Base-by-base conservation (phyloP, 2,329 filamentous ascomycete species). In the Tolypocladium tundrense region DNA sequence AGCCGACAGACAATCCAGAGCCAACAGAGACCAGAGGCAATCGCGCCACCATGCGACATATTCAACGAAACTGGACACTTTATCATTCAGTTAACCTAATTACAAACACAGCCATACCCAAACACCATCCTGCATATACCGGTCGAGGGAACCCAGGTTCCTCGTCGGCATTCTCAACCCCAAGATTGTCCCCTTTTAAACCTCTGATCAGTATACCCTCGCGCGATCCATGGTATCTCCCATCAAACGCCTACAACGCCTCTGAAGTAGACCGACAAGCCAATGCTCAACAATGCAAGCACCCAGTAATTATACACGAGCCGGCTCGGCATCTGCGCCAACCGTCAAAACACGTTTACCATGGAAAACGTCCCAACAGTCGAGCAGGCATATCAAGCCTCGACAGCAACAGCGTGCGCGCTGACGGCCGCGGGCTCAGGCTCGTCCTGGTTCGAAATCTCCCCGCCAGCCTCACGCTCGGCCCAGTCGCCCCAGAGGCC, bases 401-500 rank as follows among this genome's bases (percentile, higher is more conserved):
- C 73, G 37, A 76, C 73, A 42, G 73, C 66, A 41, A 76, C 73
- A 5, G 67, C 63, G 24, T 70, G 66, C 37, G 65, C 64, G 54
- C 64, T 67, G 51, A 66, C 61, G 19, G 69, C 69, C 27, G 69
- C 68, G 27, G 63, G 60, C 63, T 77, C 73, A 9, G 74, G 72
- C 64, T 78, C 74, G 60, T 79, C 73, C 53, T 82, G 75, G 59
- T 75, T 72, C 14, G 79, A 81, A 57, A 84, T 83, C 69, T 86
- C 83, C 54, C 83, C 84, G 59, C 83, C 83, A 51, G 83, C 83
- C 69, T 87, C 84, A 42, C 80, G 78, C 78, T 97, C 94, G 0
- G 94, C 94, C 94, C 94, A 99, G 42, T 88, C 86, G 56, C 93
- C 94, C 93, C 94, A 99, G 2, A 99, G 85, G n/a, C 90, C 93